Base-by-base conservation (phyloP, 768 basidiomycete genomes). In the Neoboletus brunneissimus region DNA sequence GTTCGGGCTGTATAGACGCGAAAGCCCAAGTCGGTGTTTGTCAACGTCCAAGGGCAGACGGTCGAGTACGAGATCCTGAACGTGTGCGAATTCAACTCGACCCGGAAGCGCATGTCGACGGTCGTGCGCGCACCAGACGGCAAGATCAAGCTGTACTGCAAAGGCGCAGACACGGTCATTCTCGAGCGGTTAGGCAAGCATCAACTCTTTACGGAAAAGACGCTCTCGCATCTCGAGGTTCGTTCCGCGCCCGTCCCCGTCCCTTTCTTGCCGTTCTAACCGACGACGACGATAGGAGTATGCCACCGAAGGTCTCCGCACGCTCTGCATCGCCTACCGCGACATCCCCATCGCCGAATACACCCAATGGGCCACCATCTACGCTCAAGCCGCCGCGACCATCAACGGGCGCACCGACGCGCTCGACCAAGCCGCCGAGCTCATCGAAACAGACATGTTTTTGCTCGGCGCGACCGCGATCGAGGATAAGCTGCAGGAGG, bases 61-160 rank as follows among this genome's bases (percentile, higher is more conserved):
- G 81, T 83, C 54, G 94, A 98, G 69, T 98, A 86, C 68, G 85
- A 98, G 67, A 84, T 98, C 54, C 73, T 99, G 56, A 98, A 98
- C 67, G 89, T 99, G 43, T 97, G 95, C 81, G 97, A 98, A 75
- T 99, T 99, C 81, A 98, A 98, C 69, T 97, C 94, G 23, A 92
- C 94, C 5, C 83, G 97, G 49, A 98, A 99, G 68, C 84, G 97
- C 56, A 98, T 99, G 97, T 98, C 97, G 27, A 96, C 95, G 2
- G 75, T 99, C 63, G 82, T 99, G 32, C 85, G 94, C 23, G 80
- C 83, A 25, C 89, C 95, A 0, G 86, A 93, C 61, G 94, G 96
- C 46, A 86, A 85, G 71, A 91, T 99, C 75, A 98, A 94, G 74
- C 69, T 99, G 10, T 98, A 92, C 67, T 94, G 89, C 57, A 99